Evolutionary conservation across 176 grass and related monocot genomes (phyloP).

Genomic region (Echinochloa phyllopogon): DNA sequence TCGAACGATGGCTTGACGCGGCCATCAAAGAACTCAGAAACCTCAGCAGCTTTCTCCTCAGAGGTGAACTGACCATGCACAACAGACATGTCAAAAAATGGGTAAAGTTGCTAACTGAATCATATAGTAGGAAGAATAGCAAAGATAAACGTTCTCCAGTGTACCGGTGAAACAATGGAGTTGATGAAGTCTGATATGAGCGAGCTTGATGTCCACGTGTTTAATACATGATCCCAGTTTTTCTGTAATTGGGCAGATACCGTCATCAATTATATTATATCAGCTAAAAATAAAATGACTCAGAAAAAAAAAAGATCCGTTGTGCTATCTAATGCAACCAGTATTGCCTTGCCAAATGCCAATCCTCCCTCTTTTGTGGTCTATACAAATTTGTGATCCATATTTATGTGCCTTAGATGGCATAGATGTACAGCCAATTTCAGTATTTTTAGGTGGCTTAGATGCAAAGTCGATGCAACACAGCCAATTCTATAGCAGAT

Average conservation of each 20-base stretch:
- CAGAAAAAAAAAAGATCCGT: not conserved
- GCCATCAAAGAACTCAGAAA: slow-evolving; percentile 63
- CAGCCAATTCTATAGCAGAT: not conserved
- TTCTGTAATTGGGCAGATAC: slow-evolving; percentile 44
- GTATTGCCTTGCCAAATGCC: not conserved
- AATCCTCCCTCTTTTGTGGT: slow-evolving; percentile 9
- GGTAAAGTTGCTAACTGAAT: not conserved
- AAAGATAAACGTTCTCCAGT: not conserved
- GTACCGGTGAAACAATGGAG: slow-evolving; percentile 59
- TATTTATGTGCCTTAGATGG: not conserved
- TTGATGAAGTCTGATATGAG: slow-evolving; percentile 66
- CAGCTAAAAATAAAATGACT: not conserved
- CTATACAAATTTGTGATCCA: not conserved
- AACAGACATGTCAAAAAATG: not conserved
- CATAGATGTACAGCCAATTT: not conserved
- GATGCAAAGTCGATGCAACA: not conserved
- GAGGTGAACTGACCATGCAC: slow-evolving; percentile 61
- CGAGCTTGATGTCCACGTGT: slow-evolving; percentile 69
- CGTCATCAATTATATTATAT: not conserved
- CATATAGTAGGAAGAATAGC: not conserved
- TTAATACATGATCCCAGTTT: slow-evolving; percentile 76
- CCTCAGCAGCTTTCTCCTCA: slow-evolving; percentile 66
- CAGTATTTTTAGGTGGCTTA: slow-evolving; percentile 9
- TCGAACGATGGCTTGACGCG: slow-evolving; percentile 71
- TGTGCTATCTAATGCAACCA: not conserved